Base-by-base conservation (phyloP, 2,329 filamentous ascomycete genomes). In the Keithomyces neogunnii region DNA sequence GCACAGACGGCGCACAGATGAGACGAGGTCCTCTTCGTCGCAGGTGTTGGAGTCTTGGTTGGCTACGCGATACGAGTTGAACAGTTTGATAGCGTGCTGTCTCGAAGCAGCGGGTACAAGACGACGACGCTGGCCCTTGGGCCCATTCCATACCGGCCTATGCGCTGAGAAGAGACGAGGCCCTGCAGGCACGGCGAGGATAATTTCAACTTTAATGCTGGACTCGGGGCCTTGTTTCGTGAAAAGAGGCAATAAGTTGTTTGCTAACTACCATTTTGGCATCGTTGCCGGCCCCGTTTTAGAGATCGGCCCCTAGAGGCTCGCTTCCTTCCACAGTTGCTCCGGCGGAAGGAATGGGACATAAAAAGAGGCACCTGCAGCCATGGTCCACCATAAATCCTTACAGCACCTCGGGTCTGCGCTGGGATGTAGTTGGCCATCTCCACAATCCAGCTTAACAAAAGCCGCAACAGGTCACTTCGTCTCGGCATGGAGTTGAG, bases 331-430 rank as follows among this genome's bases (percentile, higher is more conserved):
- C 19, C 19, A 19, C 19, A 19, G 19, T 1, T 19, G 19, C 19
- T 19, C 19, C 19, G 19, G 19, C 19, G 19, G 19, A 19, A 19
- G 19, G 19, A 19, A 19, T 19, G 19, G 38, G 38, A 40, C 38
- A 4, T 7, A 40, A 26, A 40, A 26, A 3, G 3, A 13, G n/a
- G 8, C 5, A 57, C 55, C 9, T 51, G 57, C 56, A 58, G 31
- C 56, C 56, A 58, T 4, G 55, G 56, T 4, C 55, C 51, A 28
- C 53, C 55, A 35, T 58, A 57, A 30, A 55, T 56, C 43, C 26
- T 53, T 45, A 30, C 44, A 58, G 2, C 40, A 9, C 2, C 31
- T 35, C 40, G 57, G 47, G 19, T 57, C 45, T n/a, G 48, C 49
- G 6, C 53, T 48, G 33, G 56, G 5, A 8, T 55, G 42, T 32